phyloP scores from a whole-genome alignment of 345 rosid species.

The Conringia planisiliqua region DNA sequence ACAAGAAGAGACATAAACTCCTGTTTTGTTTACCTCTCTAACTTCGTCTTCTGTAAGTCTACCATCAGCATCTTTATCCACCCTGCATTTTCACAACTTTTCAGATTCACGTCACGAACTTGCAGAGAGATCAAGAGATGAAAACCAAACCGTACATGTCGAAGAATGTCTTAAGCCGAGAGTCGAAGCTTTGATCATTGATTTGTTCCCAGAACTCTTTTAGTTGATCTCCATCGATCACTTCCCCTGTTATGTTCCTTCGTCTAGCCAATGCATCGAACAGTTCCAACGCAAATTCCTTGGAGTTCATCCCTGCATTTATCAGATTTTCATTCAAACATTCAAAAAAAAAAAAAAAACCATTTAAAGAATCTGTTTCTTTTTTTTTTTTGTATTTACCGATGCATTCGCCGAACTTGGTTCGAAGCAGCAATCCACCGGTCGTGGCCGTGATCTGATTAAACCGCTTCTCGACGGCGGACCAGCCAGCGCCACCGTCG shows the following conservation, averaged over 20 bases:
- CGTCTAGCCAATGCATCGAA: conserved; percentile 65
- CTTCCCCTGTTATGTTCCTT: conserved; percentile 47
- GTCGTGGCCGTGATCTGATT: conserved; percentile 52
- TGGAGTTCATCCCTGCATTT: conserved; percentile 62
- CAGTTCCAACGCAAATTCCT: conserved; percentile 68
- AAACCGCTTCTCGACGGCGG: conserved; percentile 61
- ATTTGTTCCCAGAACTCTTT: conserved; percentile 80
- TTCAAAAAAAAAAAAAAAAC: no score
- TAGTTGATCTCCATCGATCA: conserved; percentile 46
- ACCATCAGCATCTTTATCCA: conserved; percentile 86
- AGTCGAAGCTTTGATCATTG: conserved; percentile 66
- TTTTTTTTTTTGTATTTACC: conserved; percentile 29
- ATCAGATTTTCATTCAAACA: neutral
- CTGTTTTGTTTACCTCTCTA: conserved; percentile 43
- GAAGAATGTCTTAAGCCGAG: conserved; percentile 73
- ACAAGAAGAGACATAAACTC: neutral
- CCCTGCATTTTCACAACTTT: conserved; percentile 44
- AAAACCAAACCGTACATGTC: conserved; percentile 46
- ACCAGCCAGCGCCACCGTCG: conserved; percentile 71
- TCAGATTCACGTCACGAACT: neutral
- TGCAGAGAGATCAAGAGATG: neutral
- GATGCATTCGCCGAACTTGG: conserved; percentile 62
- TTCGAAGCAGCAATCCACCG: conserved; percentile 42
- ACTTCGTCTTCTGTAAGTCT: conserved; percentile 74
- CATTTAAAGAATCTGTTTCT: no score